Evolutionary conservation across 305 asterid genomes (phyloP).

Genomic region (Fraxinus sp.): DNA sequence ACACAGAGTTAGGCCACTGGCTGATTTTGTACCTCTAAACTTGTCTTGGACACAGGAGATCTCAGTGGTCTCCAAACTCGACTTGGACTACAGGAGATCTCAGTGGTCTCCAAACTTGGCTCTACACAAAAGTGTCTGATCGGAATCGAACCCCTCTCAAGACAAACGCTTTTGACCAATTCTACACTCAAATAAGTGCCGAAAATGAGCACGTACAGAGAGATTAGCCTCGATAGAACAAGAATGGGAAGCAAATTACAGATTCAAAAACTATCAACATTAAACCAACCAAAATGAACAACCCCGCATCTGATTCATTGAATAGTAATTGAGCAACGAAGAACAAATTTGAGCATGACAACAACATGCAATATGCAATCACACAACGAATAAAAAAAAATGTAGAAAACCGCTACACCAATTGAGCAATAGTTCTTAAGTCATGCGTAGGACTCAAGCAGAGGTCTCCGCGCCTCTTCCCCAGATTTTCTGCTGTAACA

Average conservation of each 20-base stretch:
- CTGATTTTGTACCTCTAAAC: not conserved
- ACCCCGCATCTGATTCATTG: not conserved
- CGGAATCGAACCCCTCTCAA: not conserved
- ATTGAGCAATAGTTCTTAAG: not conserved
- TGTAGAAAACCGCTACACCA: not conserved
- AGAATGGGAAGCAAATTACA: not conserved
- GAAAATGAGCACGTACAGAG: not conserved
- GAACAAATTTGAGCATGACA: not conserved
- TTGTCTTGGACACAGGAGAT: no score
- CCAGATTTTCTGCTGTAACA: slow-evolving; percentile 44
- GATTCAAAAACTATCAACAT: not conserved
- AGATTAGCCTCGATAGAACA: not conserved
- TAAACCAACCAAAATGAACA: not conserved
- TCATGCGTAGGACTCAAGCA: slow-evolving; percentile 55
- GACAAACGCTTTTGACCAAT: not conserved
- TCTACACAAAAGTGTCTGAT: not conserved
- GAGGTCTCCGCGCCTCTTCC: slow-evolving; percentile 43
- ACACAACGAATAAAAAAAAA: not conserved
- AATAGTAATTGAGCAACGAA: not conserved
- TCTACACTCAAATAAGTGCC: not conserved
- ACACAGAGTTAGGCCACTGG: not conserved
- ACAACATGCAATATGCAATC: not conserved
- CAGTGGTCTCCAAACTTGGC: not conserved
- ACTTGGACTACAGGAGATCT: no score
- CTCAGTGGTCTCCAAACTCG: no score